phyloP scores from a whole-genome alignment of 345 rosid genomes.

The Balakata baccata region DNA sequence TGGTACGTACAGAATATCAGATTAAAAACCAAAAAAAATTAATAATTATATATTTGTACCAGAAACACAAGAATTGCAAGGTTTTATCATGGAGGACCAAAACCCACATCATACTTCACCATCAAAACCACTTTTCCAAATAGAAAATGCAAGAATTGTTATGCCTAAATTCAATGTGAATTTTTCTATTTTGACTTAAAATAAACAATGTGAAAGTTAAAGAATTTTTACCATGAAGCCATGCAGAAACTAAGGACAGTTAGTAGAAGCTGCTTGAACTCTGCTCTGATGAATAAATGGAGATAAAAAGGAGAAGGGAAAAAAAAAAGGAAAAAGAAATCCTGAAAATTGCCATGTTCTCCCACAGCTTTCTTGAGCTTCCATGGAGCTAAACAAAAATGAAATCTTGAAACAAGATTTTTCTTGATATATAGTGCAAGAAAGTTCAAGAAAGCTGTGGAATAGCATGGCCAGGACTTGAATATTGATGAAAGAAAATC shows the following conservation, averaged over 20 bases:
- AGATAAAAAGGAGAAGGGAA: too few species aligned
- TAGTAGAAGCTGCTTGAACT: not conserved
- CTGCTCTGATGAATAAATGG: not conserved
- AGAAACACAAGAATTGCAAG: not conserved
- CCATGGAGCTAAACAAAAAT: not conserved
- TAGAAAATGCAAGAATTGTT: not conserved
- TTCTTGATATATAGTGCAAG: slow-evolving; percentile 1
- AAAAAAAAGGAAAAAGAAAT: slow-evolving; percentile 14
- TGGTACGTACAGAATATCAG: too few species aligned
- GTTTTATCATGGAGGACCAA: not conserved
- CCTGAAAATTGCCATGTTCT: slow-evolving; percentile 57
- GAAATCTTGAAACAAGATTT: not conserved
- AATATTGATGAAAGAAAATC: not conserved
- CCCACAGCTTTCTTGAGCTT: slow-evolving; percentile 93
- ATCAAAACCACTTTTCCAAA: not conserved
- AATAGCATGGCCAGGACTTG: slow-evolving; percentile 69
- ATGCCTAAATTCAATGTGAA: too few species aligned
- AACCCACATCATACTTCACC: slow-evolving; percentile 20
- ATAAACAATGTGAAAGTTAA: not conserved
- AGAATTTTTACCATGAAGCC: slow-evolving; percentile 20
- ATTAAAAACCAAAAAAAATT: too few species aligned
- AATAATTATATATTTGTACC: too few species aligned
- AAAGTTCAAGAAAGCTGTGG: slow-evolving; percentile 96
- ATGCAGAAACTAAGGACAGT: not conserved
- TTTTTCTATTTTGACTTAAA: too few species aligned